Evolutionary conservation across 208 protist species (phyloP).

Genomic region (Tritrichomonas foetus): DNA sequence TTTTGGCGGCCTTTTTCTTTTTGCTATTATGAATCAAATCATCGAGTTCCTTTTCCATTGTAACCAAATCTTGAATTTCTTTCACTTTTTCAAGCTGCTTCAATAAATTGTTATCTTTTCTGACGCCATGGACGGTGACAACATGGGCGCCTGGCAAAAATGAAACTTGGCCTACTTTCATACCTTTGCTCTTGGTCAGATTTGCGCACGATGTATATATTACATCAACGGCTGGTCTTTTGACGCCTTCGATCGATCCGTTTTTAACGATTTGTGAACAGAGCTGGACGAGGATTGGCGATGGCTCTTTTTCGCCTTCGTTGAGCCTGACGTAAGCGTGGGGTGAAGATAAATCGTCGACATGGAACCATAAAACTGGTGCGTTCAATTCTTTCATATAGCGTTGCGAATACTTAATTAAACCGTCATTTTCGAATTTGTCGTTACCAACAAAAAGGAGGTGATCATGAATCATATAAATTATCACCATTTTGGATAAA

Average conservation of each 20-base stretch:
- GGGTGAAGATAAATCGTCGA: conserved; percentile 15
- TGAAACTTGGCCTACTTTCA: not conserved
- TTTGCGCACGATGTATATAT: conserved; percentile 30
- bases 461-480: conserved; percentile 21
- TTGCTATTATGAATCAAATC: not conserved
- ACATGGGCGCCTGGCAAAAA: not conserved
- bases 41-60: not conserved
- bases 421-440: conserved; percentile 33
- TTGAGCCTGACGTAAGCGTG: not conserved
- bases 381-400: conserved; percentile 16
- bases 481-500: conserved; percentile 37
- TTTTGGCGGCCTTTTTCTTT: not conserved
- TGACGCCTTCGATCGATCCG: conserved; percentile 35
- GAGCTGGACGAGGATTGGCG: not conserved
- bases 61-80: not conserved
- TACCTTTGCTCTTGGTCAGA: not conserved
- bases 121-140: not conserved
- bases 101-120: not conserved
- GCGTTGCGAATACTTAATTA: conserved; percentile 19
- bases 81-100: not conserved
- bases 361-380: conserved; percentile 34
- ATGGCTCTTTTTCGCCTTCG: not conserved
- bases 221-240: conserved; percentile 2
- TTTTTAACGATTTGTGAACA: conserved; percentile 17
- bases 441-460: conserved; percentile 21